Base-by-base conservation (phyloP, 2,329 filamentous ascomycete species). In the Zymoseptoria brevis region DNA sequence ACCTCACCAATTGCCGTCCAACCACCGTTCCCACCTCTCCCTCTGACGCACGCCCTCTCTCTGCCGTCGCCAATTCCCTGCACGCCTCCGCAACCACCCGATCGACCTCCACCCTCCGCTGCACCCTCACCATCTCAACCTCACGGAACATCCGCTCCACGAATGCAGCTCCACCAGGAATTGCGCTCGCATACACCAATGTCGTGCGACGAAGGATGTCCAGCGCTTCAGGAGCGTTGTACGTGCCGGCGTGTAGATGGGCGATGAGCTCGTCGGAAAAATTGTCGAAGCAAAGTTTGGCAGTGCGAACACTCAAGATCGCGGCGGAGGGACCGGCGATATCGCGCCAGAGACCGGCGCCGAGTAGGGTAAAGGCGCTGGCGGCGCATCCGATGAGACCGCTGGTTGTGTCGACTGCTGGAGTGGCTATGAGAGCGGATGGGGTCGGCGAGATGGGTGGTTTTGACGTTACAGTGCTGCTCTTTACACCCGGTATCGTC, bases 91-190 rank as follows among this genome's bases (percentile, higher is more conserved):
- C 61, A 8, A 71, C 55, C 3, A 67, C 62, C 52, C 60, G 58
- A 48, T 69, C 67, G 13, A 71, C 63, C 30, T 70, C 69, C 8
- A 24, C 55, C 2, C 68, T 68, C 13, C 68, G 58, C 45, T 65
- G 62, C 51, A 62, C 61, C 9, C 69, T 56, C 6, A 70, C 62
- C 61, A 68, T 59, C 19, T 62, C 57, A 13, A 69, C 57, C 50
- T 70, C 69, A 13, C 65, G 64, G 52, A 70, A 71, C 7, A 69
- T 53, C 1, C 62, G 60, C 58, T 71, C 69, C 5, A 71, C 68
- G 19, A 65, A 60, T 4, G 60, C 57, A 11, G 60, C 60, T 24
- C 69, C 68, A 6, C 65, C 68, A 19, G 69, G 69, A 1, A 71
- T 64, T 8, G 64, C 57, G 21, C 53, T 62, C 2, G 68, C 67